These are phyloP conservation scores for Eucalyptus polyanthemos DNA, from an alignment of 345 rosid species.

Conservation along the genomic window DNA sequence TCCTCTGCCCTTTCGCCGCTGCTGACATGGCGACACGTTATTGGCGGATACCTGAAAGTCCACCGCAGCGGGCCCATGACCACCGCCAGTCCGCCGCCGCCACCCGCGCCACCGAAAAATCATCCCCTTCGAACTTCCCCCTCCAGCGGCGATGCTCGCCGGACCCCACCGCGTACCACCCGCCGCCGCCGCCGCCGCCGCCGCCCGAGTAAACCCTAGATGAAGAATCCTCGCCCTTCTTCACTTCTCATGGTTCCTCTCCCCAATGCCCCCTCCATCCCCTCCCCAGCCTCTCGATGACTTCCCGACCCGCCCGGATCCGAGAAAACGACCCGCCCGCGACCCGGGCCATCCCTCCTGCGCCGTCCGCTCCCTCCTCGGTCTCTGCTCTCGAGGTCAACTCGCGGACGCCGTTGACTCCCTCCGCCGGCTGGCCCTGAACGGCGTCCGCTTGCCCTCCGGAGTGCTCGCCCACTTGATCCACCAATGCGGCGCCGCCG, in stretches of 20 bases:
- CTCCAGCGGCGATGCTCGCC: constrained; percentile 4
- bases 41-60: neutral
- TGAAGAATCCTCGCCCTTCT: neutral
- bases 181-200: neutral
- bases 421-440: constrained; percentile 27
- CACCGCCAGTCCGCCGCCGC: neutral
- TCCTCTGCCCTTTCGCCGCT: neutral
- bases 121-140: neutral
- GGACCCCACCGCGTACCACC: neutral
- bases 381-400: constrained; percentile 15
- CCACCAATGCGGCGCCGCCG: constrained; percentile 22
- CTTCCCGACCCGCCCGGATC: neutral
- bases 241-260: constrained; percentile 13
- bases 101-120: neutral
- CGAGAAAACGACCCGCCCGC: neutral
- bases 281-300: neutral
- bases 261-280: constrained; percentile 24
- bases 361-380: constrained; percentile 19
- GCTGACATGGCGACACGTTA: neutral
- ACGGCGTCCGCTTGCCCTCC: constrained; percentile 47
- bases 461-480: constrained; percentile 30
- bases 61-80: neutral
- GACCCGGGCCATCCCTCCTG: constrained; percentile 17
- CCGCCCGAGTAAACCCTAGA: neutral
- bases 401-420: constrained; percentile 39